These are phyloP conservation scores for Echium plantagineum DNA, from an alignment of 257 asterid genomes.

Conservation along the genomic window DNA sequence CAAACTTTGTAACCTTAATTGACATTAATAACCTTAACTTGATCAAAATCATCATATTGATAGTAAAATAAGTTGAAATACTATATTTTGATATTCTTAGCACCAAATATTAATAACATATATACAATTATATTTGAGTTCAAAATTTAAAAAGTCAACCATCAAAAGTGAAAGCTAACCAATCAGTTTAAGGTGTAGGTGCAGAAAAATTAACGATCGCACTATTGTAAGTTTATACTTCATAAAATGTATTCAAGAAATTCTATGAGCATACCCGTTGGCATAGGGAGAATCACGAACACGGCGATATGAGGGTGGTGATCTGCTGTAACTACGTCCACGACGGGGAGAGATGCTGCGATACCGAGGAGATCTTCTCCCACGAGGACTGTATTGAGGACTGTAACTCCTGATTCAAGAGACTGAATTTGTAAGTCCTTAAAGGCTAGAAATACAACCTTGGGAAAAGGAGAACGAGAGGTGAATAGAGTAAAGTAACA, in stretches of 20 bases:
- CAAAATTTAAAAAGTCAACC: no score
- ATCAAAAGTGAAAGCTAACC: background rate
- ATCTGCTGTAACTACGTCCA: constrained; percentile 39
- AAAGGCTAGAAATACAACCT: background rate
- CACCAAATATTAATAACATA: no score
- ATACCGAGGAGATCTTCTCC: constrained; percentile 38
- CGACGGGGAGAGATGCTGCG: constrained; percentile 35
- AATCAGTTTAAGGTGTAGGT: no score
- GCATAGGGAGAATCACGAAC: constrained; percentile 33
- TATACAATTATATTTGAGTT: no score
- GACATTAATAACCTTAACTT: no score
- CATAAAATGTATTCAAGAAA: background rate
- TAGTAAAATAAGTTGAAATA: no score
- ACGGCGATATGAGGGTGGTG: constrained; percentile 38
- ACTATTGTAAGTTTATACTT: background rate
- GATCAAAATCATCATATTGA: no score
- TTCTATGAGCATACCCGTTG: constrained; percentile 19
- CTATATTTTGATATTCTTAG: no score
- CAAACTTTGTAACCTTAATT: no score
- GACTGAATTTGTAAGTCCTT: background rate
- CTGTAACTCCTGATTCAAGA: constrained; percentile 20
- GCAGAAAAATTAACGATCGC: background rate
- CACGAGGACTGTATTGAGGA: constrained; percentile 28
- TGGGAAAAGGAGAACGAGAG: background rate
- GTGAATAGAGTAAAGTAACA: background rate